Conservation (phyloP, 148 eudicot species). For the Bassia scoparia region DNA sequence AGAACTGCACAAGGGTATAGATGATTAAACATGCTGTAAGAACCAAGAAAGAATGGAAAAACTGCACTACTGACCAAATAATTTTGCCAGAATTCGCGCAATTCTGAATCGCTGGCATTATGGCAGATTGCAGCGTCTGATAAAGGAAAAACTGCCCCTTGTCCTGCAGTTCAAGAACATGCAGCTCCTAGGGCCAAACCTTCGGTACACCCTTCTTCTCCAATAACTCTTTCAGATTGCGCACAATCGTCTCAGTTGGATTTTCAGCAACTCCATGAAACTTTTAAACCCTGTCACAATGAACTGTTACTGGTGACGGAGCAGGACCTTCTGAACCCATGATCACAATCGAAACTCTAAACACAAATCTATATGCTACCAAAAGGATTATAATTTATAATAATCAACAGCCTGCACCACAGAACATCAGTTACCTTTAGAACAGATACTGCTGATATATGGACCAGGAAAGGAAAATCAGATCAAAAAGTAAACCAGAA, state of each 20-base stretch:
- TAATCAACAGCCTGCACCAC: slow-evolving; percentile 35
- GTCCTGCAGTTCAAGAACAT: slow-evolving; percentile 94
- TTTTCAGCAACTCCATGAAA: slow-evolving; percentile 95
- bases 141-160: slow-evolving; percentile 82
- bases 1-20: neutral
- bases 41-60: slow-evolving; percentile 13
- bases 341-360: slow-evolving; percentile 26
- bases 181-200: slow-evolving; percentile 87
- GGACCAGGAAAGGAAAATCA: neutral
- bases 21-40: neutral
- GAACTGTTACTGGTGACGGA: slow-evolving; percentile 64
- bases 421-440: slow-evolving; percentile 1
- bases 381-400: slow-evolving; percentile 8
- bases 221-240: slow-evolving; percentile 57
- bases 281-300: slow-evolving; percentile 90
- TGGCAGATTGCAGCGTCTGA: slow-evolving; percentile 66
- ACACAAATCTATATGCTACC: slow-evolving; percentile 23
- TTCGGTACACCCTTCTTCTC: slow-evolving; percentile 63
- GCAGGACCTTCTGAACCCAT: slow-evolving; percentile 99
- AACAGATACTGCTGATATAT: neutral
- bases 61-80: slow-evolving; percentile 93
- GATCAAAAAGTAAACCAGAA: neutral
- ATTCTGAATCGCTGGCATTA: slow-evolving; percentile 37
- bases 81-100: slow-evolving; percentile 45
- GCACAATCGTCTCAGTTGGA: slow-evolving; percentile 86